These are phyloP conservation scores for Cystoisospora suis DNA, from an alignment of 169 alveolate genomes.

Conservation along the genomic window DNA sequence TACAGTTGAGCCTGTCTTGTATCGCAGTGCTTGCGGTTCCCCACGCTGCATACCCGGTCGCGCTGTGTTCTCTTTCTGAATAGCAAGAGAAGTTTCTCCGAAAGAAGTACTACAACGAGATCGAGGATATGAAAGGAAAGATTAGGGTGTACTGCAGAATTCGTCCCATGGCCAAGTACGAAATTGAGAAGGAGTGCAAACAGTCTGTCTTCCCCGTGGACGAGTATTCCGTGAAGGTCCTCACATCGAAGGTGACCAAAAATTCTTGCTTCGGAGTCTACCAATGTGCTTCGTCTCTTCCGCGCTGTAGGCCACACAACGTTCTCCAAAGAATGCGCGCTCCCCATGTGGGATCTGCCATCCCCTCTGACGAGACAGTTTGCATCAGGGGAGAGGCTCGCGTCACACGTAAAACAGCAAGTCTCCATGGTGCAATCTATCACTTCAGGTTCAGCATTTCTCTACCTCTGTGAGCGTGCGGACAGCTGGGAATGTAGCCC, in stretches of 20 bases:
- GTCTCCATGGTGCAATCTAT: too few species aligned
- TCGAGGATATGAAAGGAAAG: conserved; percentile 87
- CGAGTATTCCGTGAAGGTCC: conserved; percentile 53
- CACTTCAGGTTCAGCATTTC: too few species aligned
- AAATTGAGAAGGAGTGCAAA: conserved; percentile 68
- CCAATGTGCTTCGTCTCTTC: neutral
- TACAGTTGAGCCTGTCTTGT: neutral
- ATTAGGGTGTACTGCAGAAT: conserved; percentile 87
- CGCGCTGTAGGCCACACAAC: neutral
- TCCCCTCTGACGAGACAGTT: too few species aligned
- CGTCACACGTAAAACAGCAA: too few species aligned
- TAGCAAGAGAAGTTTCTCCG: conserved; percentile 64
- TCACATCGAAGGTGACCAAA: conserved; percentile 7
- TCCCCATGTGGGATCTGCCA: too few species aligned
- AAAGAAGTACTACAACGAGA: conserved; percentile 66
- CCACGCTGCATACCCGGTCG: neutral
- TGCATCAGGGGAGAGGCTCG: too few species aligned
- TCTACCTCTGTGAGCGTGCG: too few species aligned
- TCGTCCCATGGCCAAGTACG: conserved; percentile 79
- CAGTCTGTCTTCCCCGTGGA: conserved; percentile 72
- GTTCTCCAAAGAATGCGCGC: too few species aligned
- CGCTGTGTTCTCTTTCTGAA: neutral
- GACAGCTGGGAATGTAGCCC: too few species aligned
- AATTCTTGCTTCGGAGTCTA: neutral
- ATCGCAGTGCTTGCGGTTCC: neutral